These are phyloP conservation scores for Vigna reflexopilosa DNA, from an alignment of 306 rosid species.

Conservation along the genomic window DNA sequence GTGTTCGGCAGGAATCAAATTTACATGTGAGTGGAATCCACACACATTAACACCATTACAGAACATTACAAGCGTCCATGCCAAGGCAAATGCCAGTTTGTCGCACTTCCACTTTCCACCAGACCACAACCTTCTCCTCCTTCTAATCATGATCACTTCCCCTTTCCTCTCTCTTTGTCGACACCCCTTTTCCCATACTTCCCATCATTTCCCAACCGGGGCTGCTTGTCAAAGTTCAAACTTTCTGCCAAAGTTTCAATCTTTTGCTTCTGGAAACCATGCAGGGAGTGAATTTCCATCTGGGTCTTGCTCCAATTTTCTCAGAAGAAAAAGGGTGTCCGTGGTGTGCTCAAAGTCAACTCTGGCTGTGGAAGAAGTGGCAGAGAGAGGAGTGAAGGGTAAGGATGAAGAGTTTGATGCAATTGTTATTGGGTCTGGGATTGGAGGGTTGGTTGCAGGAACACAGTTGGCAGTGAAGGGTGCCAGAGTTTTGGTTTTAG, in stretches of 20 bases:
- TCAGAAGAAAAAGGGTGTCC: slow-evolving; percentile 40
- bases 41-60: slow-evolving; percentile 1
- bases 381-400: slow-evolving; percentile 45
- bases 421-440: slow-evolving; percentile 93
- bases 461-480: slow-evolving; percentile 96
- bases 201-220: slow-evolving; percentile 28
- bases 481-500: slow-evolving; percentile 86
- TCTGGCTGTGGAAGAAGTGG: slow-evolving; percentile 49
- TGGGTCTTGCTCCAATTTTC: slow-evolving; percentile 31
- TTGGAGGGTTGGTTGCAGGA: slow-evolving; percentile 93
- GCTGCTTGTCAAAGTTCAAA: slow-evolving; percentile 29
- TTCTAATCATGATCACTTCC: slow-evolving; percentile 40
- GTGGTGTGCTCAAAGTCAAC: slow-evolving; percentile 51
- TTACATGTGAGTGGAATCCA: slow-evolving; percentile 60
- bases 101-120: neutral
- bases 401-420: slow-evolving; percentile 67
- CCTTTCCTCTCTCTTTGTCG: slow-evolving; percentile 53
- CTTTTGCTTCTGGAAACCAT: slow-evolving; percentile 33
- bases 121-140: neutral
- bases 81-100: neutral
- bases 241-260: slow-evolving; percentile 39
- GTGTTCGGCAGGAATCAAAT: slow-evolving; percentile 39
- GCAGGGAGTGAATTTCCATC: slow-evolving; percentile 19
- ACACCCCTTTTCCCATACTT: slow-evolving; percentile 36
- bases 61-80: neutral